phyloP scores from a whole-genome alignment of 2,329 filamentous ascomycete genomes.

The Ophiocordyceps unilateralis region DNA sequence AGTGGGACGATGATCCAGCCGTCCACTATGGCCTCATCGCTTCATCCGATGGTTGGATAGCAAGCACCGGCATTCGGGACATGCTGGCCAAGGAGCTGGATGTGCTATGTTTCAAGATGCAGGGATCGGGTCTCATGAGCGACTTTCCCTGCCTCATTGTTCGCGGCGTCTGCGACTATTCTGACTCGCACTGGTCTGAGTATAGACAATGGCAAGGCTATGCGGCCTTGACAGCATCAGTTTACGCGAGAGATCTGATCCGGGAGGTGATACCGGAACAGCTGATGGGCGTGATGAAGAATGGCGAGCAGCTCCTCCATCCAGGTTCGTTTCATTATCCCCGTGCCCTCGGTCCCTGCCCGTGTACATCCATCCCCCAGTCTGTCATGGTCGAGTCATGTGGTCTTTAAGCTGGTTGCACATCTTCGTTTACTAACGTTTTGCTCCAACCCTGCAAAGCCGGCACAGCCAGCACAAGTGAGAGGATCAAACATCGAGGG shows the following conservation, averaged over 20 bases:
- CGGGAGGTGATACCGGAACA: background rate
- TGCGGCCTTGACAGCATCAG: constrained; percentile 11
- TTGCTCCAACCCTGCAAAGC: too few relatives aligned
- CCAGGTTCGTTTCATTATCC: too few relatives aligned
- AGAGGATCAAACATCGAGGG: too few relatives aligned
- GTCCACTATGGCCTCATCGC: constrained; percentile 7
- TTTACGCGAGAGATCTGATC: constrained; percentile 9
- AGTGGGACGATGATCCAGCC: constrained; percentile 1
- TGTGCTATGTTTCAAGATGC: background rate
- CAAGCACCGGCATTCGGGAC: constrained; percentile 3
- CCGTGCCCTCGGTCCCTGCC: too few relatives aligned
- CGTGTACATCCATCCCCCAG: too few relatives aligned
- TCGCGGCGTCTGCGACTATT: constrained; percentile 17
- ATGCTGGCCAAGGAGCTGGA: constrained; percentile 10
- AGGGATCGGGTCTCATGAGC: constrained; percentile 3
- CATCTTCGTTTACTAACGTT: too few relatives aligned
- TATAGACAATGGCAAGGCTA: constrained; percentile 13
- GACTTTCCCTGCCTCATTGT: constrained; percentile 13
- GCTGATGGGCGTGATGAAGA: too few relatives aligned
- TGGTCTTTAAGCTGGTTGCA: too few relatives aligned
- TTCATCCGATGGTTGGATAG: background rate
- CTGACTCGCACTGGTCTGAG: constrained; percentile 14
- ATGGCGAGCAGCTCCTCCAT: too few relatives aligned
- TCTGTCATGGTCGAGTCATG: too few relatives aligned
- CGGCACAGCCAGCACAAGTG: too few relatives aligned